phyloP scores from a whole-genome alignment of 768 basidiomycete genomes.

The Basidioascus undulatus region DNA sequence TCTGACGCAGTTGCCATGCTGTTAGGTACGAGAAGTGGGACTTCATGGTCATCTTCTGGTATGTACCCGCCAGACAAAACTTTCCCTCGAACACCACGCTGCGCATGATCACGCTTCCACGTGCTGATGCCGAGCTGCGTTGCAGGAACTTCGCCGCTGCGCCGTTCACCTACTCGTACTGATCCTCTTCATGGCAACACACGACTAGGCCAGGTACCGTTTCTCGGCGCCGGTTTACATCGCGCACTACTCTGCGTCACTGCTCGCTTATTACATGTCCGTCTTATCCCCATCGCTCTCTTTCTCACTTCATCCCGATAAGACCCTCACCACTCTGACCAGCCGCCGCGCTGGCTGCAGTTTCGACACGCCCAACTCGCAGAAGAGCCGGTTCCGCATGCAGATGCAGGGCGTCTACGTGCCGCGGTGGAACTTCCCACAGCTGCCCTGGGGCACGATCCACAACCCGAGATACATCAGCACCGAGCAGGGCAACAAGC shows the following conservation, averaged over 20 bases:
- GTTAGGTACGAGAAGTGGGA: no score
- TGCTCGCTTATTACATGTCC: conserved; percentile 68
- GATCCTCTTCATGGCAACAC: conserved; percentile 85
- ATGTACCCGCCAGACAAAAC: no score
- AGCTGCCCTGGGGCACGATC: conserved; percentile 56
- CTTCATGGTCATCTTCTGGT: no score
- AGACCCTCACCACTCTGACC: no score
- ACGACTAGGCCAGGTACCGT: conserved; percentile 61
- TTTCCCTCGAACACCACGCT: no score
- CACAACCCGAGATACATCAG: conserved; percentile 76
- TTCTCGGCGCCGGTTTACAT: conserved; percentile 59
- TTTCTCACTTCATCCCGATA: no score
- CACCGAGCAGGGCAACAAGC: conserved; percentile 80
- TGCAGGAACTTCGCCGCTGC: conserved; percentile 29
- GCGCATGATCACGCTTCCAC: no score
- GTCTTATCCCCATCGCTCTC: conserved; percentile 14
- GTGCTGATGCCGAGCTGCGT: no score
- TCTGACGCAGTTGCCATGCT: no score
- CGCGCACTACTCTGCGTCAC: conserved; percentile 44
- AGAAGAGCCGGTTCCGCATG: conserved; percentile 96
- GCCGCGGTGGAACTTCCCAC: conserved; percentile 81
- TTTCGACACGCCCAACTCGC: conserved; percentile 85
- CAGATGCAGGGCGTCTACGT: conserved; percentile 27
- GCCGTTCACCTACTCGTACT: conserved; percentile 90
- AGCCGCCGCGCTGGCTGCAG: conserved; percentile 20